phyloP scores from a whole-genome alignment of 352 stramenopile species.

The Phytophthora fragariaefolia region DNA sequence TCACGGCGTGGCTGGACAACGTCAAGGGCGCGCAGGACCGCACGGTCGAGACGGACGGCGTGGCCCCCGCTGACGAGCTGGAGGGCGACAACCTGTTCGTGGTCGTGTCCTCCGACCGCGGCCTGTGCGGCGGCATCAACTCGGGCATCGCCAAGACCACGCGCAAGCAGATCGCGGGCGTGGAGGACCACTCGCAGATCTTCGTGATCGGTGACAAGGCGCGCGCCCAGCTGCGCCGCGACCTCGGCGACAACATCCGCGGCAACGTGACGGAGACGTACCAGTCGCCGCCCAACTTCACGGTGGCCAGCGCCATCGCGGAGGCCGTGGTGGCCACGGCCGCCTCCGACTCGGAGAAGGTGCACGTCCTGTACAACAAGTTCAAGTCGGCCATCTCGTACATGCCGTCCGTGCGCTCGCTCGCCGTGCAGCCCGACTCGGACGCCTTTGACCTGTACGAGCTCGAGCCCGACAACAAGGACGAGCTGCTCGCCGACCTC shows the following conservation, averaged over 20 bases:
- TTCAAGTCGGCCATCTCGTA: slow-evolving; percentile 97
- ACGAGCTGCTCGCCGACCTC: slow-evolving; percentile 96
- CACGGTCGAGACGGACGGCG: slow-evolving; percentile 89
- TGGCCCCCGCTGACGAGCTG: slow-evolving; percentile 86
- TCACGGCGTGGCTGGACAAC: slow-evolving; percentile 88
- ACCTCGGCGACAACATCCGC: slow-evolving; percentile 68
- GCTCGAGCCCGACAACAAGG: slow-evolving; percentile 98
- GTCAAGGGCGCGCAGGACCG: slow-evolving; percentile 70
- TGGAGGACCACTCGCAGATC: slow-evolving; percentile 83
- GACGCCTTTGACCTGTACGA: slow-evolving; percentile 94
- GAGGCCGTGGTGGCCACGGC: slow-evolving; percentile 80
- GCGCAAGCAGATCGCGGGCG: slow-evolving; percentile 83
- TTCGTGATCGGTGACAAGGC: slow-evolving; percentile 98
- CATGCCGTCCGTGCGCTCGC: slow-evolving; percentile 91
- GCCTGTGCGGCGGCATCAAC: slow-evolving; percentile 99
- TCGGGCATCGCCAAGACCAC: slow-evolving; percentile 94
- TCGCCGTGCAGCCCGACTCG: slow-evolving; percentile 64
- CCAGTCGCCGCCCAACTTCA: slow-evolving; percentile 89
- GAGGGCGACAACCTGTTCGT: slow-evolving; percentile 92
- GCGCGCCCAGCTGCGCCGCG: slow-evolving; percentile 92
- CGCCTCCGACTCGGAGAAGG: slow-evolving; percentile 90
- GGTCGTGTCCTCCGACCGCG: slow-evolving; percentile 97
- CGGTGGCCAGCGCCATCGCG: slow-evolving; percentile 92
- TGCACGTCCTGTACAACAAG: slow-evolving; percentile 98
- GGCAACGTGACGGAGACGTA: slow-evolving; percentile 88